Percentiles rank a stretch among this genome's conserved stretches.
phyloP scores from a whole-genome alignment of 2,329 filamentous ascomycete species.

The Gaeumannomyces sp. region DNA sequence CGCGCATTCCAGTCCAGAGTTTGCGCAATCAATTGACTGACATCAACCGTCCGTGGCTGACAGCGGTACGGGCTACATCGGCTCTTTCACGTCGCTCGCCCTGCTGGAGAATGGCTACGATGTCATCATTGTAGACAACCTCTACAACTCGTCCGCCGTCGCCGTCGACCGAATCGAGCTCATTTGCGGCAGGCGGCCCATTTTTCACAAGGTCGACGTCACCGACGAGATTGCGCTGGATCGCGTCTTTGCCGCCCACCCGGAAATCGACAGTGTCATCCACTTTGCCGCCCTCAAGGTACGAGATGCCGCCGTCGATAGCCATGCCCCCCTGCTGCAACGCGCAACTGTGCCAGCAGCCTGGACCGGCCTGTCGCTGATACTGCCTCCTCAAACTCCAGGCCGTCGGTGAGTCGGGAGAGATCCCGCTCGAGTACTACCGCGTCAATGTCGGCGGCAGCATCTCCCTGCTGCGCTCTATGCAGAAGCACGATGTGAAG shows the following conservation, averaged over 20 bases:
- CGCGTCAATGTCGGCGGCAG: slow-evolving; percentile 92
- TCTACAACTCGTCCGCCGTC: slow-evolving; percentile 94
- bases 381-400: slow-evolving; percentile 28
- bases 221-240: slow-evolving; percentile 80
- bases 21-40: neutral
- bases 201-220: slow-evolving; percentile 81
- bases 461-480: slow-evolving; percentile 76
- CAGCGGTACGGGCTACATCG: slow-evolving; percentile 98
- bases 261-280: slow-evolving; percentile 94
- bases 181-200: slow-evolving; percentile 79
- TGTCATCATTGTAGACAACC: slow-evolving; percentile 91
- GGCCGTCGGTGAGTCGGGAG: slow-evolving; percentile 92
- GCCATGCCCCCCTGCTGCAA: slow-evolving; percentile 10
- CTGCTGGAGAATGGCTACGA: slow-evolving; percentile 93
- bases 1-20: neutral
- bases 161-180: slow-evolving; percentile 92
- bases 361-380: slow-evolving; percentile 4
- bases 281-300: slow-evolving; percentile 98
- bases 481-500: slow-evolving; percentile 83
- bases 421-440: slow-evolving; percentile 97
- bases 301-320: slow-evolving; percentile 19
- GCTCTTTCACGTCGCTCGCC: slow-evolving; percentile 89
- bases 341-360: neutral
- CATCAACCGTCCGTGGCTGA: neutral
- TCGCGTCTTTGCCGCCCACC: slow-evolving; percentile 80